Conservation (phyloP, 2,329 filamentous ascomycete species). For the Ambrosiella beaveri region DNA sequence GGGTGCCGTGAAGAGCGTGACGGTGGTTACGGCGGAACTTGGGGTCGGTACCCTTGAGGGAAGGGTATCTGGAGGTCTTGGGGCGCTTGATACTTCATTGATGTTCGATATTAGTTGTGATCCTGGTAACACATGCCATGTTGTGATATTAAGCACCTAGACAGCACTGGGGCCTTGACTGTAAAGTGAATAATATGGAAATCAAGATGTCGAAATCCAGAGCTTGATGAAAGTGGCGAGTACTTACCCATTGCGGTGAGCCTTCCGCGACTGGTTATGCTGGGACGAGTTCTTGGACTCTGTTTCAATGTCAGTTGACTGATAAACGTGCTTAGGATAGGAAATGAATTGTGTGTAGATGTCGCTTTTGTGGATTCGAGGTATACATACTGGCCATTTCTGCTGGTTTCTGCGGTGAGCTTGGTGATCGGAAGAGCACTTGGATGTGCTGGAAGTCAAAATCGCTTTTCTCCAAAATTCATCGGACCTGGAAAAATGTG, state of each 20-base stretch:
- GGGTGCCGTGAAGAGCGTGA: constrained; percentile 98
- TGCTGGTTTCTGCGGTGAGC: constrained; percentile 18
- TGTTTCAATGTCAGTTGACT: constrained; percentile 23
- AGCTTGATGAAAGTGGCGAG: neutral
- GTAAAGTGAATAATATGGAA: too few species aligned
- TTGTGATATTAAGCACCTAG: too few species aligned
- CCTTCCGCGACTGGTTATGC: constrained; percentile 97
- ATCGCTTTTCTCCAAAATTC: constrained; percentile 17
- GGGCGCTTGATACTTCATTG: constrained; percentile 95
- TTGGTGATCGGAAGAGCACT: constrained; percentile 16
- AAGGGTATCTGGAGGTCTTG: constrained; percentile 97
- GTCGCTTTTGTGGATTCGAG: neutral
- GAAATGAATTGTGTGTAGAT: neutral
- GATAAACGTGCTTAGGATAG: neutral
- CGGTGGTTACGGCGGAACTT: constrained; percentile 99
- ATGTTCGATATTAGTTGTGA: neutral
- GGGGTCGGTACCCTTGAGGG: constrained; percentile 94
- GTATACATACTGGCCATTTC: constrained; percentile 26
- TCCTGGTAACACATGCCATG: neutral
- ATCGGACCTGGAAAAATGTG: constrained; percentile 11
- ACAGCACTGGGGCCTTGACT: too few species aligned
- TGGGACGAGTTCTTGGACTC: constrained; percentile 99
- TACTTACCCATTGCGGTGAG: constrained; percentile 85
- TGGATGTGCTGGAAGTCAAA: constrained; percentile 18
- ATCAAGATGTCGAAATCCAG: neutral